Conservation (phyloP, 176 grass and related monocot genomes). For the Tillandsia fasciculata region DNA sequence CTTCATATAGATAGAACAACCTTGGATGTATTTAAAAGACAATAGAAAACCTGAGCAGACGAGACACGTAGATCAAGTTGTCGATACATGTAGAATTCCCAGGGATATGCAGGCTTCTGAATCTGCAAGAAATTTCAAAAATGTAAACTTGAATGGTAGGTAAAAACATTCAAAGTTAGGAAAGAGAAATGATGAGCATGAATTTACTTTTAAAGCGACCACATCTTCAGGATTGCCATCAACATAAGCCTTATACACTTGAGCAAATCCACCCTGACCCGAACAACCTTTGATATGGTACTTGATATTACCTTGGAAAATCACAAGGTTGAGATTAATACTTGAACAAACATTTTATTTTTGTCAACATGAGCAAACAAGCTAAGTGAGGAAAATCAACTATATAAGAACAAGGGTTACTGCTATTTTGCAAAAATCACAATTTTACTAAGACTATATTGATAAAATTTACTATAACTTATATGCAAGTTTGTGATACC, state of each 20-base stretch:
- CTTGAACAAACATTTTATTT: constrained; percentile 16
- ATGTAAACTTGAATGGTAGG: not conserved
- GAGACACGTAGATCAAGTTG: constrained; percentile 75
- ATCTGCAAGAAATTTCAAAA: constrained; percentile 39
- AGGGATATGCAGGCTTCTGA: constrained; percentile 67
- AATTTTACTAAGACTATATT: not conserved
- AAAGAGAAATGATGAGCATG: not conserved
- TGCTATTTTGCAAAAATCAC: not conserved
- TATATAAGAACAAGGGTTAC: not conserved
- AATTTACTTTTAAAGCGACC: constrained; percentile 71
- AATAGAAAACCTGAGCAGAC: constrained; percentile 50
- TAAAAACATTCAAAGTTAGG: not conserved
- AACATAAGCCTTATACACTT: constrained; percentile 75
- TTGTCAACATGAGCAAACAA: constrained; percentile 6
- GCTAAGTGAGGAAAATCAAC: not conserved
- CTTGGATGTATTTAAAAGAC: not conserved
- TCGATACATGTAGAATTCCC: constrained; percentile 98
- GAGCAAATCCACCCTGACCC: constrained; percentile 71
- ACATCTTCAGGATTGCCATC: constrained; percentile 60
- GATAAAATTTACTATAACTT: not conserved
- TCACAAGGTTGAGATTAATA: constrained; percentile 20
- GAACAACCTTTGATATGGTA: constrained; percentile 84
- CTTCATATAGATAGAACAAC: not conserved
- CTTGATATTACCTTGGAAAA: constrained; percentile 49
- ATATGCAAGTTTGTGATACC: not conserved